Conservation (phyloP, 2,329 filamentous ascomycete genomes). For the Purpureocillium takamizusanense region DNA sequence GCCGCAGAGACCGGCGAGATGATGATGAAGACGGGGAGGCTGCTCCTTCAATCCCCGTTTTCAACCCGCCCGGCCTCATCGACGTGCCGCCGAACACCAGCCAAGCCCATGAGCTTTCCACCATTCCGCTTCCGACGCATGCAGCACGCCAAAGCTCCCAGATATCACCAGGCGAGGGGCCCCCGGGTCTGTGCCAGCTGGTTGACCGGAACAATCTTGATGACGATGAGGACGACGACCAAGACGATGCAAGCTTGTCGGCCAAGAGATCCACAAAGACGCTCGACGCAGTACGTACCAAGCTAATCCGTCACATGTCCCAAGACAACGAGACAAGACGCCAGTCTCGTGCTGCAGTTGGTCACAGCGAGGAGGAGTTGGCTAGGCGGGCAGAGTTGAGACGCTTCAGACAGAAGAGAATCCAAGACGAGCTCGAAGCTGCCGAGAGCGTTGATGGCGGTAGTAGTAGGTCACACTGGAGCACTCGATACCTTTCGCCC, state of each 20-base stretch:
- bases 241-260: constrained; percentile 17
- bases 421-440: constrained; percentile 46
- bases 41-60: neutral
- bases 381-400: constrained; percentile 47
- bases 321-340: constrained; percentile 30
- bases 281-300: constrained; percentile 35
- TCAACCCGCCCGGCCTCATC: neutral
- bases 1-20: neutral
- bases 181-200: constrained; percentile 21
- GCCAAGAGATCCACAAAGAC: constrained; percentile 26
- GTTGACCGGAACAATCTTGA: constrained; percentile 8
- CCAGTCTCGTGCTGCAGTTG: constrained; percentile 30
- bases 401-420: constrained; percentile 44
- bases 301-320: constrained; percentile 36
- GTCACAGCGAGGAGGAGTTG: constrained; percentile 42
- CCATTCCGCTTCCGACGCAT: neutral
- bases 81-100: neutral
- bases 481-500: constrained; percentile 14
- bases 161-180: constrained; percentile 7
- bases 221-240: constrained; percentile 31
- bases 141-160: neutral
- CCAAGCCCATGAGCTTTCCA: neutral
- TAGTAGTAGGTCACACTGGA: constrained; percentile 16
- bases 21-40: neutral
- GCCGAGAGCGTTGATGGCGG: constrained; percentile 29